A percentile compares a stretch with the other conserved stretches of the same genome.
These are phyloP conservation scores for Pleoardoris graminearum DNA, from an alignment of 2,329 filamentous ascomycete species.

Conservation along the genomic window DNA sequence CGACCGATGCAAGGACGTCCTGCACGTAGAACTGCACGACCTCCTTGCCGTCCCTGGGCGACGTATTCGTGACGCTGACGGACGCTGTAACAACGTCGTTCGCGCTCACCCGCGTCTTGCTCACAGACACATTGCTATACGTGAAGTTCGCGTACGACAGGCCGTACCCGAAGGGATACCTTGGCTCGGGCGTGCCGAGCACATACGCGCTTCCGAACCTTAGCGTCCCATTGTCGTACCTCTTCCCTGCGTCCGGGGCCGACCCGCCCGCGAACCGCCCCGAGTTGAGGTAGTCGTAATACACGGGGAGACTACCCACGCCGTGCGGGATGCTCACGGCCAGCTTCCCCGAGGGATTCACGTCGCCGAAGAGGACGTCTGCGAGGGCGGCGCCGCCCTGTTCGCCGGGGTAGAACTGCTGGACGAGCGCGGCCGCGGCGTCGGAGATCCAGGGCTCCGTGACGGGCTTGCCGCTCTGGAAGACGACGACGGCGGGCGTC, in stretches of 20 bases:
- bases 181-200: constrained; percentile 60
- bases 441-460: constrained; percentile 73
- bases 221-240: constrained; percentile 62
- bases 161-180: constrained; percentile 70
- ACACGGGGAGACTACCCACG: constrained; percentile 68
- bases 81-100: constrained; percentile 61
- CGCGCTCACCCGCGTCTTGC: constrained; percentile 53
- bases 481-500: constrained; percentile 69
- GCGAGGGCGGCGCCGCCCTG: constrained; percentile 69
- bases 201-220: constrained; percentile 69
- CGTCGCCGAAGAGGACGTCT: constrained; percentile 63
- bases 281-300: constrained; percentile 74
- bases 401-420: constrained; percentile 76
- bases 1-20: constrained; percentile 64
- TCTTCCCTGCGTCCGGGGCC: constrained; percentile 56
- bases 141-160: constrained; percentile 67
- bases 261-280: constrained; percentile 50
- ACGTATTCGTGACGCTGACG: constrained; percentile 66
- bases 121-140: constrained; percentile 60
- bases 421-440: constrained; percentile 66
- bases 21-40: constrained; percentile 71
- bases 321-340: constrained; percentile 69
- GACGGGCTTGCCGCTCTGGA: constrained; percentile 71
- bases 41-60: constrained; percentile 66
- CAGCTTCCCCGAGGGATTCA: constrained; percentile 68